Evolutionary conservation across 306 rosid species (phyloP), one percentile per base, ranked within the genome.

Genomic region (Hippophae tibetana): DNA sequence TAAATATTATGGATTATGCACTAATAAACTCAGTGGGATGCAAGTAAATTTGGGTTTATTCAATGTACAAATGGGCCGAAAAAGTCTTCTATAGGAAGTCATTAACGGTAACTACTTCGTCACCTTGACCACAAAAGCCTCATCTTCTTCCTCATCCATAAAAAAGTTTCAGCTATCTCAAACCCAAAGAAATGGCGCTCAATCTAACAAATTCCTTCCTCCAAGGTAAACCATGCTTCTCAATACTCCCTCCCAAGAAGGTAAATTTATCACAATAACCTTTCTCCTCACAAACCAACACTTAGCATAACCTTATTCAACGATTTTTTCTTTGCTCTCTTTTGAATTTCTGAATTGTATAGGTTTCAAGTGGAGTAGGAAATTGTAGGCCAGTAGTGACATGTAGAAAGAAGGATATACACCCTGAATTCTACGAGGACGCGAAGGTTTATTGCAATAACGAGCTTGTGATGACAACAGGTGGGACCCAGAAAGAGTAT

Each of bases 401-500:
- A 41, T 90, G 95, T 74, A 82, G 90, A 86, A 90, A 87, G 86
- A 90, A 90, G 76, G 97, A 87, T 3, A 66, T 85, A 42, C 97
- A 87, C 77, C 97, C 95, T 6, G 14, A 85, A 55, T 90, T 81
- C 70, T 13, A 81, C 74, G 81, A 76, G 54, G 92, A 87, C 7
- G 84, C 96, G 1, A 87, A 90, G 77, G 96, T 90, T 56, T 83
- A 85, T 70, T 85, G 97, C 66, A 90, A 85, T 41, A 86, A 84
- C 0, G 95, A 87, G 53, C 80, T 82, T 57, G 95, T 87, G 56
- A 74, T 90, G 97, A 85, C 95, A 3, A 87, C 97, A 0, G 96
- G 97, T 53, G 97, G 96, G 61, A 87, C 97, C 57, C 82, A 70
- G 87, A 76, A 87, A 84, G 98, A 90, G 78, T 90, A 90, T 57